A percentile compares a stretch with the other conserved stretches of the same genome.
Evolutionary conservation across 2,329 filamentous ascomycete genomes (phyloP).

Genomic region (Xylariaceae sp.): DNA sequence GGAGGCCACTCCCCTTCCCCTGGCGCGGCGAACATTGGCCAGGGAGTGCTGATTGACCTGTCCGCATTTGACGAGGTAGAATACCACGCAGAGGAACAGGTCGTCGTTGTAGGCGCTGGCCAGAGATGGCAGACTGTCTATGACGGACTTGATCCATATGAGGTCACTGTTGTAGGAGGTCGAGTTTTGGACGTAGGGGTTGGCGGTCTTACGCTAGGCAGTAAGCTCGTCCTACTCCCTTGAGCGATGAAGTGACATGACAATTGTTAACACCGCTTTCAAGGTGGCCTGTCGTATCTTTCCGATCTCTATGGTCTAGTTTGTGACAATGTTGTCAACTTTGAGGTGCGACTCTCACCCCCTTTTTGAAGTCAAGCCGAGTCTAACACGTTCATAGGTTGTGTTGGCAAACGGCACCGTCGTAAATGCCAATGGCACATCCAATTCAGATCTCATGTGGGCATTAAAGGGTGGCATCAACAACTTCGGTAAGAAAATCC

Average conservation of each 20-base stretch:
- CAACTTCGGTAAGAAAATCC: conserved; percentile 14
- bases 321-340: conserved; percentile 13
- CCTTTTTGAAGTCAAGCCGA: not conserved
- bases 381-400: conserved; percentile 1
- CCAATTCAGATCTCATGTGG: conserved; percentile 11
- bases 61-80: conserved; percentile 1
- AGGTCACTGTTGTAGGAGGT: conserved; percentile 11
- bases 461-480: conserved; percentile 16
- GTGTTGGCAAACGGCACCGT: conserved; percentile 14
- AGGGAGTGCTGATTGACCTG: conserved; percentile 7
- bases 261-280: not conserved
- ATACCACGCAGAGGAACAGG: not conserved
- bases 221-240: not conserved
- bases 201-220: conserved; percentile 12
- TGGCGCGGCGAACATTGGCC: conserved; percentile 6
- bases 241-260: not conserved
- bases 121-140: conserved; percentile 15
- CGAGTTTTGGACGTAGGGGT: conserved; percentile 16
- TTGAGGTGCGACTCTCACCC: conserved; percentile 1
- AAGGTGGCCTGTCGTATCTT: conserved; percentile 10
- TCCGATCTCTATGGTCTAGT: conserved; percentile 14
- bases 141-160: conserved; percentile 12
- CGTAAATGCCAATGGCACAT: conserved; percentile 9
- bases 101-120: conserved; percentile 11
- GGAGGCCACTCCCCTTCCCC: conserved; percentile 7